Base-by-base conservation (phyloP, 2,329 filamentous ascomycete species). In the Paramyrothecium sp. region DNA sequence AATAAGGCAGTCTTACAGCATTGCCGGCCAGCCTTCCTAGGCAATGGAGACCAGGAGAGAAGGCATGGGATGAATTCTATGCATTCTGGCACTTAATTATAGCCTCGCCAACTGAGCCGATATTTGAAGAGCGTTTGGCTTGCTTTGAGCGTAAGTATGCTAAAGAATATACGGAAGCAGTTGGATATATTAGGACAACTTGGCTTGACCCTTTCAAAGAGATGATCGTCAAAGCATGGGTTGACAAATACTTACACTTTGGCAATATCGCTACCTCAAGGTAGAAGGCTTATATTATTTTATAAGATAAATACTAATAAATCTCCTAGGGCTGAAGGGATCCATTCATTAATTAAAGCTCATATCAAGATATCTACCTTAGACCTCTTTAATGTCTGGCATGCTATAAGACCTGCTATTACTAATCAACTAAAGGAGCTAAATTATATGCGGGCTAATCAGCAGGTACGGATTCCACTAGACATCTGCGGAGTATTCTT, bases 191-290 rank as follows among this genome's bases (percentile, higher is more conserved):
- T 17, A 41, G n/a, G 16, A 58, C 41, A 1, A 64, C n/a, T n/a
- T n/a, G 56, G 63, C 58, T 66, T 54, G 41, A 60, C 3, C 57
- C 49, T 30, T 62, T 60, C 33, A 66, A 67, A 23, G 57, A 67
- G 49, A 64, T 56, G 56, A n/a, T n/a, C n/a, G n/a, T n/a, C n/a
- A n/a, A n/a, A n/a, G n/a, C n/a, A n/a, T n/a, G n/a, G n/a, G n/a
- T 65, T 46, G 53, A 63, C 56, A 21, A 54, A 22, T 49, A 59
- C 19, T 48, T 51, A 21, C 58, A 60, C 54, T 63, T 63, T 49
- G 54, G 56, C 22, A 61, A 63, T 21, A 48, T 59, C 41, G 54
- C 53, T 53, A 63, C 58, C 23, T 63, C 55, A 41, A 52, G 58
- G 60, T 55, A 30, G 55, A 63, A 53, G 58, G 61, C 34, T 58